phyloP scores from a whole-genome alignment of 2,329 filamentous ascomycete species.

The Triangularia setosa region DNA sequence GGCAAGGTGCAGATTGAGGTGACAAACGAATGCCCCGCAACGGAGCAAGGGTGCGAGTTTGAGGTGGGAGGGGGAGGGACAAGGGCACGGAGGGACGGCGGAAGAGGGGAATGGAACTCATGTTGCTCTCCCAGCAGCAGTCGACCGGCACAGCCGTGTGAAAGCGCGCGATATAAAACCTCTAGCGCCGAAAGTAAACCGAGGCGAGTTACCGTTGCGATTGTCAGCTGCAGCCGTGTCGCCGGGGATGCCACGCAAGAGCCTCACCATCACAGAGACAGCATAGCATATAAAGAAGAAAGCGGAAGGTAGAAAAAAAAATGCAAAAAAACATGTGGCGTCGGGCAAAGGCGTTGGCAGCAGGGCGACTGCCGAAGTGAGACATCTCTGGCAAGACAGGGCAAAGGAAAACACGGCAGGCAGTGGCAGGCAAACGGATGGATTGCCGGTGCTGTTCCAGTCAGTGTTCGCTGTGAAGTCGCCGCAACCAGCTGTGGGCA shows the following conservation, averaged over 20 bases:
- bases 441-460: neutral
- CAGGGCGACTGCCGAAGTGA: neutral
- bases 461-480: neutral
- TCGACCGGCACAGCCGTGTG: slow-evolving; percentile 1
- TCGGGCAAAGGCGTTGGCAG: neutral
- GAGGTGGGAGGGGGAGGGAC: neutral
- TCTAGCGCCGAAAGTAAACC: neutral
- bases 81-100: neutral
- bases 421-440: neutral
- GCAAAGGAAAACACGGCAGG: neutral
- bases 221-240: neutral
- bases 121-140: neutral
- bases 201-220: neutral
- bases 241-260: neutral
- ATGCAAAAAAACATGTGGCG: no score
- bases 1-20: slow-evolving; percentile 1
- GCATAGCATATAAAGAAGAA: no score
- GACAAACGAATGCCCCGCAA: slow-evolving; percentile 6
- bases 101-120: neutral
- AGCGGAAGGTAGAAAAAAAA: no score
- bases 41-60: neutral
- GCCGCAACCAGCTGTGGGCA: neutral
- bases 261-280: neutral
- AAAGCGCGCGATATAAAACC: slow-evolving; percentile 6
- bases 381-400: neutral